A percentile compares a stretch with the other conserved stretches of the same genome.
Conservation (phyloP, 371 early-diverging fungal genomes). For the Mortierella sp. region DNA sequence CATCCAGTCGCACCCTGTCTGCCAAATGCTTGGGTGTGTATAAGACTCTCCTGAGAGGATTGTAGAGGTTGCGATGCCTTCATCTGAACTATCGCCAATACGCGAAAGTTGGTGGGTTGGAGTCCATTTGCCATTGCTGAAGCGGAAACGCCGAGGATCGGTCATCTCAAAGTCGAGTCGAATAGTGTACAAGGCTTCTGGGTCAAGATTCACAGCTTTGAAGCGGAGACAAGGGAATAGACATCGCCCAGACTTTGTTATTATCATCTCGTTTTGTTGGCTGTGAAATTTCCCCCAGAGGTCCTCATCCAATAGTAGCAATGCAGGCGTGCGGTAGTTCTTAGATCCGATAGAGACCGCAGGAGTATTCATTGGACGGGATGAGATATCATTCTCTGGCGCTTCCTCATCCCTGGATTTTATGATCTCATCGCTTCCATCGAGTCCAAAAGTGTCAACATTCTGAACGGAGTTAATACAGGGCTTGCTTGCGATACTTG, state of each 20-base stretch:
- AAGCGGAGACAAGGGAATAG: slow-evolving; percentile 64
- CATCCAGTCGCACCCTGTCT: slow-evolving; percentile 58
- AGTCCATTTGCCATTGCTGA: slow-evolving; percentile 54
- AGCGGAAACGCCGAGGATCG: slow-evolving; percentile 51
- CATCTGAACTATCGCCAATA: not conserved
- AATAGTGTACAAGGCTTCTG: slow-evolving; percentile 54
- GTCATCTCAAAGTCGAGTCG: slow-evolving; percentile 59
- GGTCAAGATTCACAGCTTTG: slow-evolving; percentile 51
- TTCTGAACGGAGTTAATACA: not conserved
- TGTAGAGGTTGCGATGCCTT: not conserved
- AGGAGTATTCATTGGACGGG: not conserved
- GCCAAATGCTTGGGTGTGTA: slow-evolving; percentile 48
- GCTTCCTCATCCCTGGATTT: not conserved
- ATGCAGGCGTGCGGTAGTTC: not conserved
- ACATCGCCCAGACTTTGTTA: slow-evolving; percentile 66
- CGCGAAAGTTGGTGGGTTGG: not conserved
- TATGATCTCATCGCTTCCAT: too few species aligned
- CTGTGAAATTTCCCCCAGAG: slow-evolving; percentile 60
- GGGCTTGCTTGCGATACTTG: not conserved
- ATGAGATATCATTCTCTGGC: not conserved
- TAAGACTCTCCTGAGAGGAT: slow-evolving; percentile 22
- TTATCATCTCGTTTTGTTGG: slow-evolving; percentile 65
- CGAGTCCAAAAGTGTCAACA: too few species aligned
- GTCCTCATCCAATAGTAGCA: slow-evolving; percentile 44
- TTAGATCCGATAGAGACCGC: not conserved